Conservation (phyloP, 2,329 filamentous ascomycete species). For the Metarhizium robertsii region DNA sequence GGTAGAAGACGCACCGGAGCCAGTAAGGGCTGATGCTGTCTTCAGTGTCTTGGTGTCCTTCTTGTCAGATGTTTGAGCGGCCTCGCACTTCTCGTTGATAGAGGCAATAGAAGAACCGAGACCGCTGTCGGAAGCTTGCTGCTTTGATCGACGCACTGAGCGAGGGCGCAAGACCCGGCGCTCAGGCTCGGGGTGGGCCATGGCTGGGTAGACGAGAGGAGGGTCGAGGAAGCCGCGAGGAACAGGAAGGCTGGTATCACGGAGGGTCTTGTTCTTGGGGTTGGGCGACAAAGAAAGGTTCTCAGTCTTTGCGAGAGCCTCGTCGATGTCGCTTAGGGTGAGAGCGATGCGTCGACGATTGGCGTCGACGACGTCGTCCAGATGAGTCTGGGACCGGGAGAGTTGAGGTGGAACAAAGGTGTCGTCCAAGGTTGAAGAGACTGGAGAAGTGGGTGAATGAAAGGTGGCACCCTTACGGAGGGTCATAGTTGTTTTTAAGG, state of each 20-base stretch:
- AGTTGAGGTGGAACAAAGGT: conserved; percentile 43
- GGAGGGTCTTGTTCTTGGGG: conserved; percentile 25
- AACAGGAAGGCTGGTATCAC: conserved; percentile 49
- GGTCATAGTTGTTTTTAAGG: conserved; percentile 28
- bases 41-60: conserved; percentile 17
- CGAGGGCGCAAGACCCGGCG: conserved; percentile 44
- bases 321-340: conserved; percentile 57
- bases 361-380: conserved; percentile 64
- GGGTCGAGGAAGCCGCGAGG: conserved; percentile 50
- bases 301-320: conserved; percentile 43
- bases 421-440: conserved; percentile 26
- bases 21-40: conserved; percentile 49
- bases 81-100: conserved; percentile 39
- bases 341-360: conserved; percentile 60
- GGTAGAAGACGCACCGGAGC: conserved; percentile 43
- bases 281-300: conserved; percentile 28
- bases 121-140: conserved; percentile 78
- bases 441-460: conserved; percentile 41
- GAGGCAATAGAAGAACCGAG: conserved; percentile 74
- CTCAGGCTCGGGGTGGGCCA: conserved; percentile 33
- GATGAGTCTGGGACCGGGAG: conserved; percentile 57
- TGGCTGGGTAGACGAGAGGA: conserved; percentile 41
- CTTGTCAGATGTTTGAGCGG: conserved; percentile 19
- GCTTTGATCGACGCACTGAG: conserved; percentile 46
- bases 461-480: conserved; percentile 66